Conservation (phyloP, 495 filamentous ascomycete genomes). For the Hypomontagnella submonticulosa region DNA sequence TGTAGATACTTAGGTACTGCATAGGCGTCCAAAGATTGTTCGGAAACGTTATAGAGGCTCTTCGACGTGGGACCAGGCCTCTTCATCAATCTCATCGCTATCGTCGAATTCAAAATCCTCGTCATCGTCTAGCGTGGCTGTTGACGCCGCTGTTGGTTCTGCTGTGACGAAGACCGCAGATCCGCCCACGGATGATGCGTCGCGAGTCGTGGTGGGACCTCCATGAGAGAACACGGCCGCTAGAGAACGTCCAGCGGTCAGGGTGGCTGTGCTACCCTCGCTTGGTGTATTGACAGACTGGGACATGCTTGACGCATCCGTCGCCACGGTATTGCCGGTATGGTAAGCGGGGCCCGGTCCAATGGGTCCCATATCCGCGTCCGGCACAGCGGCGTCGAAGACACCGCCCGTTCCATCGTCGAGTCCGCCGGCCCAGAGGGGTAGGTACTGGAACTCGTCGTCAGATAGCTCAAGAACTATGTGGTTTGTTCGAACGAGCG, state of each 20-base stretch:
- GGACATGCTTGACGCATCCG: conserved; percentile 32
- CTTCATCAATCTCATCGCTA: conserved; percentile 23
- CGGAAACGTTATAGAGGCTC: conserved; percentile 6
- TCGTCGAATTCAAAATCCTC: conserved; percentile 25
- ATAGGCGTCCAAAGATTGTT: too few relatives aligned
- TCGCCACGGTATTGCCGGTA: conserved; percentile 52
- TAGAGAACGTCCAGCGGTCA: conserved; percentile 39
- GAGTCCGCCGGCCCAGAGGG: conserved; percentile 60
- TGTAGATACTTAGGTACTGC: too few relatives aligned
- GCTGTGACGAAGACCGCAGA: too few relatives aligned
- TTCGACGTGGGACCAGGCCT: conserved; percentile 33
- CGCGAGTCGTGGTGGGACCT: conserved; percentile 7
- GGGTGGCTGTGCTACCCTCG: conserved; percentile 15
- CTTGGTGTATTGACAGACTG: conserved; percentile 23
- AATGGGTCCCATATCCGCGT: conserved; percentile 53
- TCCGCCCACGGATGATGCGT: neutral
- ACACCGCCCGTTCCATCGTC: conserved; percentile 60
- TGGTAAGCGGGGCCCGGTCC: conserved; percentile 59
- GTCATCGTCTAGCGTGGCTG: conserved; percentile 9
- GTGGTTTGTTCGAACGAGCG: conserved; percentile 45
- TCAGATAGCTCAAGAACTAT: conserved; percentile 48
- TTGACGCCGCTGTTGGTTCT: neutral
- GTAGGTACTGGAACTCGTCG: conserved; percentile 56
- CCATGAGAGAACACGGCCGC: conserved; percentile 23
- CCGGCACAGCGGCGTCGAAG: conserved; percentile 53